Percentiles rank a stretch among this genome's conserved stretches.
Evolutionary conservation across 331 rosid species (phyloP).

Genomic region (Malus hybrid): DNA sequence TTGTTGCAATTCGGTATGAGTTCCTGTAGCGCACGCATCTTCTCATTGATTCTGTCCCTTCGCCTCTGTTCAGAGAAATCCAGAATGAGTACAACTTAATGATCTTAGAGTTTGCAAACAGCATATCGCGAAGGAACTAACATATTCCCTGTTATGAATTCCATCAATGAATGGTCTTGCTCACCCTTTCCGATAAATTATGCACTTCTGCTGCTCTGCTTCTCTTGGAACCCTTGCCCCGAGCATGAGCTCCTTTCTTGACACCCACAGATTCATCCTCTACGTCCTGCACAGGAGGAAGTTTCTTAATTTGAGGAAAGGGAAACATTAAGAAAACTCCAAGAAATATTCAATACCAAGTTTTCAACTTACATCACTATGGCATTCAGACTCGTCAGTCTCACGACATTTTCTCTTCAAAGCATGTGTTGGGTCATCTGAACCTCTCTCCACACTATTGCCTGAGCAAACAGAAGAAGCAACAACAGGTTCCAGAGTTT

Average conservation of each 20-base stretch:
- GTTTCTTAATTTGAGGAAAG: conserved; percentile 14
- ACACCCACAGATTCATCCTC: conserved; percentile 67
- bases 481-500: conserved; percentile 34
- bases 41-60: conserved; percentile 88
- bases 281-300: conserved; percentile 46
- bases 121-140: conserved; percentile 2
- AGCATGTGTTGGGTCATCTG: conserved; percentile 29
- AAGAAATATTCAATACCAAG: conserved; percentile 16
- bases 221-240: conserved; percentile 60
- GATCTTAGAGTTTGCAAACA: conserved; percentile 19
- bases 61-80: conserved; percentile 48
- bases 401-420: conserved; percentile 60
- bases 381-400: conserved; percentile 63
- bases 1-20: conserved; percentile 95
- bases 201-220: conserved; percentile 90
- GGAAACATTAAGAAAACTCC: background rate
- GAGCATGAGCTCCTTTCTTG: conserved; percentile 36
- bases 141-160: background rate
- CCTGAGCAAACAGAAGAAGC: conserved; percentile 85
- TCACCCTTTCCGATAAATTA: conserved; percentile 93
- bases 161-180: conserved; percentile 19
- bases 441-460: conserved; percentile 49
- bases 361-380: conserved; percentile 70
- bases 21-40: conserved; percentile 91
- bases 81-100: conserved; percentile 7